Evolutionary conservation across 306 rosid genomes (phyloP), one percentile per base, ranked within the genome.

Genomic region (Quercus suber): DNA sequence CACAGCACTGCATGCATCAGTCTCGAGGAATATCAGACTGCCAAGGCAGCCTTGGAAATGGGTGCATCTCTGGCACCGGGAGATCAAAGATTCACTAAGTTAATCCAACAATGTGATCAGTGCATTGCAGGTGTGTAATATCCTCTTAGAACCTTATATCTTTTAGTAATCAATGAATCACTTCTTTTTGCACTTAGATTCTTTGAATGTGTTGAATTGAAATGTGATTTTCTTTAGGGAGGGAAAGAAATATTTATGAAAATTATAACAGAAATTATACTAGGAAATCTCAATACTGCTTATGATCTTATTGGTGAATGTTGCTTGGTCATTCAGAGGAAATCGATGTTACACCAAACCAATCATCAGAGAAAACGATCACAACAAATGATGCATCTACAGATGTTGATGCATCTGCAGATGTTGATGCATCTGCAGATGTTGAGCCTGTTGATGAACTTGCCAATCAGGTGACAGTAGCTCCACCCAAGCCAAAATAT

Each of bases 1-100:
- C 84, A 77, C 83, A 95, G 99, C 69, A 83, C 57, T 74, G 98
- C 99, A 25, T 95, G 98, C 86, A 30, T 93, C 71, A 91, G 71
- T 68, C 98, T 95, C 23, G 99, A 93, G 86, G 98, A 93, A 82
- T 93, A 90, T 82, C 86, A 93, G 78, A 95, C 99, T 52, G 99
- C 99, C 7, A 93, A 88, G 87, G 78, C 84, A 3, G 97, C 98
- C 6, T 75, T 95, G 81, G 89, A 90, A 83, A 65, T 23, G 2
- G 98, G 99, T 75, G 92, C 91, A 35, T 55, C 98, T 43, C 78
- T 93, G 81, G 88, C 84, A 21, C 80, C 84, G 1, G 92, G 43
- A 25, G 87, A 93, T 14, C 30, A 89, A 70, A 89, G 92, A 84
- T 93, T 91, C 72, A 65, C 79, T 3, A 73, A 53, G 19, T 78